These are phyloP conservation scores for Amanita pallidorosea DNA, from an alignment of 768 basidiomycete species.

Conservation along the genomic window DNA sequence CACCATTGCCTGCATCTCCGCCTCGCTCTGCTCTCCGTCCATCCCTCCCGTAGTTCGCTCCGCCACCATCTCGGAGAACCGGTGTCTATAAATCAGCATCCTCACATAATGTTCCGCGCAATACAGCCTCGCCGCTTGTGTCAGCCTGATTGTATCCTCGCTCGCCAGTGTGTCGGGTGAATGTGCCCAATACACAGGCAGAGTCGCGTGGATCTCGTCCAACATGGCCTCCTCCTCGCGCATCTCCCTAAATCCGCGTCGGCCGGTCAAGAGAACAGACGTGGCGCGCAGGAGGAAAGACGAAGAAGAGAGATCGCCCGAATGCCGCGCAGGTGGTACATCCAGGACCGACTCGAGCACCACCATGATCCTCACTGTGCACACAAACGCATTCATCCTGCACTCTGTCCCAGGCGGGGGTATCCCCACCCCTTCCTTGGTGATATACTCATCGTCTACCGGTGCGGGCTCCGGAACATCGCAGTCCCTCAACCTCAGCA, in stretches of 20 bases:
- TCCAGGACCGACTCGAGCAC: constrained; percentile 86
- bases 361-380: constrained; percentile 68
- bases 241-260: constrained; percentile 47
- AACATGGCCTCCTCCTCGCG: constrained; percentile 73
- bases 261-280: constrained; percentile 50
- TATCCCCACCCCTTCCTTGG: constrained; percentile 52
- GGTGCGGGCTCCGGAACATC: constrained; percentile 82
- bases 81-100: constrained; percentile 82
- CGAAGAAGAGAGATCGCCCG: constrained; percentile 50
- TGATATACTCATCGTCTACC: constrained; percentile 85
- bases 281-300: constrained; percentile 64
- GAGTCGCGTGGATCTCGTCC: constrained; percentile 64
- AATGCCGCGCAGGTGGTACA: constrained; percentile 55
- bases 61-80: constrained; percentile 69
- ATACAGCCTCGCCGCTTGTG: constrained; percentile 79
- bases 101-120: constrained; percentile 83
- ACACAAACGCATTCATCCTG: constrained; percentile 74
- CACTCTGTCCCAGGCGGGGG: constrained; percentile 68
- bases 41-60: constrained; percentile 36
- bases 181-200: constrained; percentile 75
- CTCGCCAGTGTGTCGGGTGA: constrained; percentile 70
- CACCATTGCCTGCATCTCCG: constrained; percentile 70
- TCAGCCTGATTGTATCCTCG: constrained; percentile 81
- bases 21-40: constrained; percentile 49
- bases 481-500: constrained; percentile 81